A percentile compares a stretch with the other conserved stretches of the same genome.
phyloP scores from a whole-genome alignment of 2,329 filamentous ascomycete species.

The Fusarium graminum region DNA sequence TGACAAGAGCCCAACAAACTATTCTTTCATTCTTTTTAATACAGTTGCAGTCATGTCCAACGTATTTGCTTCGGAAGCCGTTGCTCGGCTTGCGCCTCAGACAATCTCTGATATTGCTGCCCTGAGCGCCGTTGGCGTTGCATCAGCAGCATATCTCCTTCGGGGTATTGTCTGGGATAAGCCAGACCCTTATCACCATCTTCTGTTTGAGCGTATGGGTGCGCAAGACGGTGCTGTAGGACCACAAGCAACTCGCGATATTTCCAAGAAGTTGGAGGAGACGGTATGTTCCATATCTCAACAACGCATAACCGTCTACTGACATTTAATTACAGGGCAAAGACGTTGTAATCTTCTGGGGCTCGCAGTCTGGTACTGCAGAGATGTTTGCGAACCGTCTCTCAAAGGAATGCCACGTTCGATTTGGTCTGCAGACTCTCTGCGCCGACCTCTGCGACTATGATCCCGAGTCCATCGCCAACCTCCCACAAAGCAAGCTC shows the following conservation, averaged over 20 bases:
- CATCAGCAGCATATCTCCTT: constrained; percentile 55
- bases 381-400: constrained; percentile 91
- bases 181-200: constrained; percentile 62
- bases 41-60: constrained; percentile 35
- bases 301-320: not conserved
- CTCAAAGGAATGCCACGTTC: constrained; percentile 88
- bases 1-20: not conserved
- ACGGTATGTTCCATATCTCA: constrained; percentile 35
- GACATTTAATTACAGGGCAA: constrained; percentile 60
- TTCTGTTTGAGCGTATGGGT: constrained; percentile 64
- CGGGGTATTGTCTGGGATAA: constrained; percentile 61
- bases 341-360: constrained; percentile 94
- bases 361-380: constrained; percentile 94
- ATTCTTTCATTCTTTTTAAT: not conserved
- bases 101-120: constrained; percentile 46
- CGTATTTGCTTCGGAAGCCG: constrained; percentile 38
- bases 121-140: constrained; percentile 42
- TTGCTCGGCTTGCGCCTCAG: constrained; percentile 37
- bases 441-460: constrained; percentile 68
- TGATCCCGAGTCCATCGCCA: constrained; percentile 56
- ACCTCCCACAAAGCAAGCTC: constrained; percentile 45
- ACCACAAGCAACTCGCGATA: constrained; percentile 59
- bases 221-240: constrained; percentile 30
- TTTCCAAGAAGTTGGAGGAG: constrained; percentile 55
- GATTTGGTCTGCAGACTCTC: constrained; percentile 92